phyloP scores from a whole-genome alignment of 2,329 filamentous ascomycete genomes.

The Arthrobotrys megalospora region DNA sequence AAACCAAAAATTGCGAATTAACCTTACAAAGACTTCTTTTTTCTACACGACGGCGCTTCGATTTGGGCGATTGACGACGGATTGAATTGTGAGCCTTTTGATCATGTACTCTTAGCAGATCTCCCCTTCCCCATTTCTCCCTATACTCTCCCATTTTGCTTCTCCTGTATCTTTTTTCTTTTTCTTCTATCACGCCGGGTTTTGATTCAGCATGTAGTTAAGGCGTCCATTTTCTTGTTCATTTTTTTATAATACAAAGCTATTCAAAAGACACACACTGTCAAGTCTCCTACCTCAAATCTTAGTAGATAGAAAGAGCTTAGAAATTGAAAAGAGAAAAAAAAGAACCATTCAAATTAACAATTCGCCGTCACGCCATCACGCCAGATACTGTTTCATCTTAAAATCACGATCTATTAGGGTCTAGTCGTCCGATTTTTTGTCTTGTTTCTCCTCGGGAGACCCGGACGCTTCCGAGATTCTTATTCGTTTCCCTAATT shows the following conservation, averaged over 20 bases:
- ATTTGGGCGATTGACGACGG: constrained; percentile 18
- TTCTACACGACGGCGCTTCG: constrained; percentile 21
- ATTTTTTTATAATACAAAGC: constrained; percentile 20
- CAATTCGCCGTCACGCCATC: constrained; percentile 15
- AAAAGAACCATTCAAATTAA: constrained; percentile 9
- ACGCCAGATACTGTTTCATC: constrained; percentile 16
- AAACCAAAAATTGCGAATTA: constrained; percentile 37
- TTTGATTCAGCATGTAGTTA: constrained; percentile 43
- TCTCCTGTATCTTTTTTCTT: constrained; percentile 26
- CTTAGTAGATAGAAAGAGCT: constrained; percentile 2
- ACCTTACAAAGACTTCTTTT: constrained; percentile 43
- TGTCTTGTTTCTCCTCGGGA: constrained; percentile 25
- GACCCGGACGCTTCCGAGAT: constrained; percentile 7
- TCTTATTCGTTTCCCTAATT: neutral
- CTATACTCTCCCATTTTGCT: constrained; percentile 1
- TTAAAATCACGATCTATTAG: constrained; percentile 14
- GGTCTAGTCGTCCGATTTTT: constrained; percentile 8
- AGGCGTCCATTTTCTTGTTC: constrained; percentile 48
- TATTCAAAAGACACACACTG: neutral
- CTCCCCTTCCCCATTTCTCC: constrained; percentile 6
- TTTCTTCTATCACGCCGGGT: constrained; percentile 45
- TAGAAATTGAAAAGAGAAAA: neutral
- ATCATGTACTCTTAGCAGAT: constrained; percentile 57
- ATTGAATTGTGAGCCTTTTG: constrained; percentile 13
- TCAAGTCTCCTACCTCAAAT: neutral